Evolutionary conservation across 352 stramenopile genomes (phyloP), one percentile per base, ranked within the genome.

Genomic region (Phytophthora podocarpi): DNA sequence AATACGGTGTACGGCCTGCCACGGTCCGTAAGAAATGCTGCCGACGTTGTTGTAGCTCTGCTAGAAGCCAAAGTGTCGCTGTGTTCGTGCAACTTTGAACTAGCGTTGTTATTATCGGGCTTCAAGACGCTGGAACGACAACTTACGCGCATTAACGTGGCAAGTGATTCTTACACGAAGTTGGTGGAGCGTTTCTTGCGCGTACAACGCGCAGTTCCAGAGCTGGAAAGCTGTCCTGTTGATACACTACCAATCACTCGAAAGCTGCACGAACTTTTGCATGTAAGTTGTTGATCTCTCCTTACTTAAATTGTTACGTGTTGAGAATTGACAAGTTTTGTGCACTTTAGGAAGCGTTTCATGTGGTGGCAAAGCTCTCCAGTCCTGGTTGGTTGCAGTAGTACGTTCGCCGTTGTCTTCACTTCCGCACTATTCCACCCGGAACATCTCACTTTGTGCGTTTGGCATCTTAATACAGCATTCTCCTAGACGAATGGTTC

Each of bases 81-180:
- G 15, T 46, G 76, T 1, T 63, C 74, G 1, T 70, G 75, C 0
- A 86, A 88, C 42, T 67, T 67, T 5, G 81, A 87, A 30, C 28
- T 91, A 13, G 67, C 70, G 8, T 64, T 93, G 18, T 34, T 91
- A 1, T 23, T 89, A 11, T 42, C 80, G 1, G 82, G 59, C 0
- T 66, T 90, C 7, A 48, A 68, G 12, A 46, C 61, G 0, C 48
- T 86, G 16, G 32, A 64, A 1, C 40, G 26, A 23, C 57, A 58
- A 18, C 39, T 60, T 4, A 23, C 10, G 3, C 43, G 21, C 7
- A 63, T 79, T 30, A 59, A 62, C 7, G 3, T 85, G 7, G 62
- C 46, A 28, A 59, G 21, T 27, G 39, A 1, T 3, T 72, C 55
- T 15, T 78, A 74, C 12, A 13, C 3, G 2, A 40, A 27, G 3